These are phyloP conservation scores for Colletotrichum echinochloae DNA, from an alignment of 2,329 filamentous ascomycete species.

Conservation along the genomic window DNA sequence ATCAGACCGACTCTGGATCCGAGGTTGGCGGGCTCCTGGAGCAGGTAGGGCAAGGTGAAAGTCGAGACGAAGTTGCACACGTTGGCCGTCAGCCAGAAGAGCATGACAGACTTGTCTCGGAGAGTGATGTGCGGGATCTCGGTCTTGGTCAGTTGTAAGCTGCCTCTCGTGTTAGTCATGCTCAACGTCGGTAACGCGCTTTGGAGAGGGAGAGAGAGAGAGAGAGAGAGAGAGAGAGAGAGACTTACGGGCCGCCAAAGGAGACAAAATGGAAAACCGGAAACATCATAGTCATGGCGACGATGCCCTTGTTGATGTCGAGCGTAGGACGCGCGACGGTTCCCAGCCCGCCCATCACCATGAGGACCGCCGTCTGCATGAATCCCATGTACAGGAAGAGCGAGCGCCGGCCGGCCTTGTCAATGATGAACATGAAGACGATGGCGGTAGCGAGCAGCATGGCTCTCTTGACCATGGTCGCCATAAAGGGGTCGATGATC, in stretches of 20 bases:
- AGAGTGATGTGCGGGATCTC: constrained; percentile 38
- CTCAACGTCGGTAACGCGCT: neutral
- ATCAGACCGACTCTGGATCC: constrained; percentile 34
- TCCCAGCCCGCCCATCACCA: constrained; percentile 45
- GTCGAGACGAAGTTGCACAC: constrained; percentile 33
- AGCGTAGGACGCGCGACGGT: constrained; percentile 32
- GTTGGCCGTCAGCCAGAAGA: constrained; percentile 35
- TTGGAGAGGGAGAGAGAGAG: too few relatives aligned
- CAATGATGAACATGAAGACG: constrained; percentile 41
- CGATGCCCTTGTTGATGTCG: constrained; percentile 43
- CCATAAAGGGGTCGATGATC: constrained; percentile 46
- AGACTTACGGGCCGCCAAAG: constrained; percentile 37
- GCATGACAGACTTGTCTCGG: constrained; percentile 39
- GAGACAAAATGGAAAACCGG: constrained; percentile 37
- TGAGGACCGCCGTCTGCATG: constrained; percentile 43
- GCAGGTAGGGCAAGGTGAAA: constrained; percentile 30
- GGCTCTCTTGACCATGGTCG: constrained; percentile 44
- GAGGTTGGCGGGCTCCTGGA: constrained; percentile 36
- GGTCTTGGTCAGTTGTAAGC: constrained; percentile 36
- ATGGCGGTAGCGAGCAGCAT: constrained; percentile 40
- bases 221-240: neutral
- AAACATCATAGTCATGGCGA: constrained; percentile 46
- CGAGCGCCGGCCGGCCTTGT: constrained; percentile 32
- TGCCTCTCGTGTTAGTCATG: neutral
- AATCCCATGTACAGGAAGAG: constrained; percentile 41